These are phyloP conservation scores for Candida sanyaensis DNA, from an alignment of 1,139 yeast genomes.

Conservation along the genomic window DNA sequence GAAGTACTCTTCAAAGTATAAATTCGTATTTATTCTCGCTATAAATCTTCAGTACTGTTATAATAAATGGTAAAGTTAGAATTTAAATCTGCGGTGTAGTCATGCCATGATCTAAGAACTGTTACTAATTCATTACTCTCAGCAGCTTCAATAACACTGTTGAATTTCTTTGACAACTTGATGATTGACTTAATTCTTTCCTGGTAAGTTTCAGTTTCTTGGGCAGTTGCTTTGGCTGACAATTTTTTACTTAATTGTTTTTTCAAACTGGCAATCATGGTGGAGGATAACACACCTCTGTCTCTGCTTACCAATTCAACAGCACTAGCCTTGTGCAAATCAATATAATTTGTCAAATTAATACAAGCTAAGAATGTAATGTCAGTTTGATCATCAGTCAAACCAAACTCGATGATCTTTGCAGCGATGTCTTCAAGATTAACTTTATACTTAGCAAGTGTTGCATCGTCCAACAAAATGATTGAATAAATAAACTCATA, in stretches of 20 bases:
- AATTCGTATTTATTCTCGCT: constrained; percentile 38
- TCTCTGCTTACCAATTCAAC: constrained; percentile 16
- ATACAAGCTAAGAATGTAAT: constrained; percentile 38
- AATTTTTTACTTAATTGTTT: constrained; percentile 37
- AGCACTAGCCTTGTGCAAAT: constrained; percentile 20
- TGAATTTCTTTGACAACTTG: constrained; percentile 15
- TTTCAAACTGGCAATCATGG: constrained; percentile 25
- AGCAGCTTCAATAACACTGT: constrained; percentile 10
- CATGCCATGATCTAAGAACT: constrained; percentile 11
- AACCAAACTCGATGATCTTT: constrained; percentile 34
- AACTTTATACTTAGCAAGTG: constrained; percentile 20
- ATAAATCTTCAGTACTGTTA: constrained; percentile 11
- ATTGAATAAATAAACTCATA: constrained; percentile 71
- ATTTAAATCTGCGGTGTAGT: constrained; percentile 9
- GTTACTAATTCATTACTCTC: constrained; percentile 8
- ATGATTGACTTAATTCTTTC: constrained; percentile 18
- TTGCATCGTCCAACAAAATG: constrained; percentile 26
- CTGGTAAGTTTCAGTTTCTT: constrained; percentile 27
- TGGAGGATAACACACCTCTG: constrained; percentile 20
- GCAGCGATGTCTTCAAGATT: constrained; percentile 25
- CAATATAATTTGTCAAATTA: constrained; percentile 32
- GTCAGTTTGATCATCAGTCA: constrained; percentile 41
- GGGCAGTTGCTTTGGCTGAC: constrained; percentile 44
- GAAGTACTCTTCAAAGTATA: constrained; percentile 72
- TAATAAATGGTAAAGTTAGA: constrained; percentile 13